Evolutionary conservation across 2,329 filamentous ascomycete species (phyloP).

Genomic region (Hypomyces rosellus): DNA sequence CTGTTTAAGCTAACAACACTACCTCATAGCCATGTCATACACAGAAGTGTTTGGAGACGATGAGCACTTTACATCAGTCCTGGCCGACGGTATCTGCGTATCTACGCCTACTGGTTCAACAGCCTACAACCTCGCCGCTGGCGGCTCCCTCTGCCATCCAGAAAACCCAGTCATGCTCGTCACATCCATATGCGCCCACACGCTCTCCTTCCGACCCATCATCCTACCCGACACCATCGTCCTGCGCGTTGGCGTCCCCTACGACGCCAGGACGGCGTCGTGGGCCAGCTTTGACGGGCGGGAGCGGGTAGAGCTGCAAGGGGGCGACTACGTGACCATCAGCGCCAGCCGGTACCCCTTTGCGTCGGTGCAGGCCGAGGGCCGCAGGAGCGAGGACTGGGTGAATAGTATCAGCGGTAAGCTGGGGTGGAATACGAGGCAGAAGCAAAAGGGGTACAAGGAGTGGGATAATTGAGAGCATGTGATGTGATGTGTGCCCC

Average conservation of each 20-base stretch:
- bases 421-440: slow-evolving; percentile 73
- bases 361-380: slow-evolving; percentile 65
- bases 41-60: slow-evolving; percentile 93
- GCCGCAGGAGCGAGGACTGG: slow-evolving; percentile 69
- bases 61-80: slow-evolving; percentile 88
- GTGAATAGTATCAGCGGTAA: slow-evolving; percentile 74
- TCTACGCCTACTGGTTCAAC: slow-evolving; percentile 93
- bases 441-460: slow-evolving; percentile 63
- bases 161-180: slow-evolving; percentile 95
- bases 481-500: too few relatives aligned
- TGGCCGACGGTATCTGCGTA: slow-evolving; percentile 88
- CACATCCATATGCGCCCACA: slow-evolving; percentile 91
- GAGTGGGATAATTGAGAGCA: slow-evolving; percentile 35
- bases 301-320: slow-evolving; percentile 71
- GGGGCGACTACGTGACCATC: slow-evolving; percentile 80
- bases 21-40: slow-evolving; percentile 68
- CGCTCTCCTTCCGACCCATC: slow-evolving; percentile 90
- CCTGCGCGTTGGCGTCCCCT: slow-evolving; percentile 86
- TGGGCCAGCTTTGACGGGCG: slow-evolving; percentile 99
- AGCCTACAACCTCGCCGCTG: slow-evolving; percentile 90
- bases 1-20: background rate
- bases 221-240: slow-evolving; percentile 96
- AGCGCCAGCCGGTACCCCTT: slow-evolving; percentile 77
- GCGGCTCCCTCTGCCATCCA: slow-evolving; percentile 90
- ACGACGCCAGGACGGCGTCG: slow-evolving; percentile 78